These are phyloP conservation scores for Bryum argenteum DNA, from an alignment of 225 moss, liverwort and hornwort species.

Conservation along the genomic window DNA sequence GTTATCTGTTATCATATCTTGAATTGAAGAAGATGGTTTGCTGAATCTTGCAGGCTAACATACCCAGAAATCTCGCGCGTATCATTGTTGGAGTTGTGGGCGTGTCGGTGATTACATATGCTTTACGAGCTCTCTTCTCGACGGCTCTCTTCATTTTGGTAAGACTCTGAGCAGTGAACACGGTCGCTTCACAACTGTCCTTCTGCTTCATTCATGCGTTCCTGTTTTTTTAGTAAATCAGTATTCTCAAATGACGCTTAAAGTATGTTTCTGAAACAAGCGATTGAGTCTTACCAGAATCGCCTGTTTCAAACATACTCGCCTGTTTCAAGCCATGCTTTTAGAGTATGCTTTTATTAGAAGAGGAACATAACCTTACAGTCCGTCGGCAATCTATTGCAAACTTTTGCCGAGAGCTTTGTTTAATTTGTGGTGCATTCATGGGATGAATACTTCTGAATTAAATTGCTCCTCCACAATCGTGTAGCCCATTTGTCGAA, in stretches of 20 bases:
- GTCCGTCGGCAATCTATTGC: not conserved
- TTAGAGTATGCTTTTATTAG: not conserved
- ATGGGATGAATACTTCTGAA: not conserved
- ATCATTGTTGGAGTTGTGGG: constrained; percentile 79
- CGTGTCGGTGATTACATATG: constrained; percentile 47
- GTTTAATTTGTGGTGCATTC: not conserved
- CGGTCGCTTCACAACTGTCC: constrained; percentile 6
- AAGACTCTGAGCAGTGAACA: constrained; percentile 25
- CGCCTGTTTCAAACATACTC: no score
- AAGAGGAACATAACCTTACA: not conserved
- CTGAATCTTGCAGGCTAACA: constrained; percentile 51
- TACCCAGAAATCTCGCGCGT: constrained; percentile 85
- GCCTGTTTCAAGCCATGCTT: not conserved
- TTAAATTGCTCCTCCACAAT: not conserved
- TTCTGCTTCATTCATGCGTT: not conserved
- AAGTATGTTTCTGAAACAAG: no score
- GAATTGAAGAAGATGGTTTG: constrained; percentile 9
- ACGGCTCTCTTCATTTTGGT: constrained; percentile 80
- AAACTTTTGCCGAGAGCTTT: constrained; percentile 4
- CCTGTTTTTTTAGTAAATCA: not conserved
- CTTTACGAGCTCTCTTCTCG: constrained; percentile 78
- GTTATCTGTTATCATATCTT: not conserved
- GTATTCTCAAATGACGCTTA: not conserved
- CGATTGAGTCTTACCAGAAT: no score
- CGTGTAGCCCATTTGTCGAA: not conserved